Percentiles rank a stretch among this genome's conserved stretches.
These are phyloP conservation scores for Penicillium turbatum DNA, from an alignment of 495 filamentous ascomycete species.

Conservation along the genomic window DNA sequence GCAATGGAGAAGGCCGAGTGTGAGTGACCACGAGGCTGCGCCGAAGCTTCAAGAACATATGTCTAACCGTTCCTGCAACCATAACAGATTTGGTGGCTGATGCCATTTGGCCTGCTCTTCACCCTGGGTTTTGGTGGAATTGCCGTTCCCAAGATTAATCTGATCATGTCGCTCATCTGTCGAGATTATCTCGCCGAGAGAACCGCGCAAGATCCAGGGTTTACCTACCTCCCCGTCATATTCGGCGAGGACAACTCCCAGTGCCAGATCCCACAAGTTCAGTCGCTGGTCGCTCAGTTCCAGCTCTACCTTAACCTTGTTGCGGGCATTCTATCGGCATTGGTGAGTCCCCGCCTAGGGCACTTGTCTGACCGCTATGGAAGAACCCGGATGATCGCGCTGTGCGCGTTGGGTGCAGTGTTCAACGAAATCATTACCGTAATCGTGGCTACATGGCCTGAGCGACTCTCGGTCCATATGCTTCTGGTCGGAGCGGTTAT, in stretches of 20 bases:
- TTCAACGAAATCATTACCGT: slow-evolving; percentile 70
- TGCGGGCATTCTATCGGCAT: slow-evolving; percentile 64
- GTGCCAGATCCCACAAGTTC: slow-evolving; percentile 68
- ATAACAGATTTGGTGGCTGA: slow-evolving; percentile 73
- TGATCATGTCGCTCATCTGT: slow-evolving; percentile 79
- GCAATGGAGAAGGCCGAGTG: slow-evolving; percentile 21
- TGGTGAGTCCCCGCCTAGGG: slow-evolving; percentile 78
- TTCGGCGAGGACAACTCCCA: slow-evolving; percentile 65
- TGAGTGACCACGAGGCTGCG: slow-evolving; percentile 12
- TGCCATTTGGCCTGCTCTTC: slow-evolving; percentile 71
- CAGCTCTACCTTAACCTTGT: slow-evolving; percentile 67
- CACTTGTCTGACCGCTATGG: slow-evolving; percentile 86
- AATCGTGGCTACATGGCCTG: slow-evolving; percentile 67
- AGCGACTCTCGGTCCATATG: slow-evolving; percentile 64
- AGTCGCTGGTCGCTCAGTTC: slow-evolving; percentile 71
- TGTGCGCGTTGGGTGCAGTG: slow-evolving; percentile 64
- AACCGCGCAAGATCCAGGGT: slow-evolving; percentile 49
- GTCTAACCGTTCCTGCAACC: slow-evolving; percentile 5
- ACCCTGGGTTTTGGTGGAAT: slow-evolving; percentile 80
- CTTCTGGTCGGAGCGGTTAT: slow-evolving; percentile 68
- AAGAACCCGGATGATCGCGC: slow-evolving; percentile 63
- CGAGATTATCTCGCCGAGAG: slow-evolving; percentile 67
- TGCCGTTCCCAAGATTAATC: slow-evolving; percentile 71
- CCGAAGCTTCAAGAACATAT: not conserved
- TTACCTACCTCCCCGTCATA: slow-evolving; percentile 59